Conservation (phyloP, 495 filamentous ascomycete genomes). For the Trichocladium uniseriatum region DNA sequence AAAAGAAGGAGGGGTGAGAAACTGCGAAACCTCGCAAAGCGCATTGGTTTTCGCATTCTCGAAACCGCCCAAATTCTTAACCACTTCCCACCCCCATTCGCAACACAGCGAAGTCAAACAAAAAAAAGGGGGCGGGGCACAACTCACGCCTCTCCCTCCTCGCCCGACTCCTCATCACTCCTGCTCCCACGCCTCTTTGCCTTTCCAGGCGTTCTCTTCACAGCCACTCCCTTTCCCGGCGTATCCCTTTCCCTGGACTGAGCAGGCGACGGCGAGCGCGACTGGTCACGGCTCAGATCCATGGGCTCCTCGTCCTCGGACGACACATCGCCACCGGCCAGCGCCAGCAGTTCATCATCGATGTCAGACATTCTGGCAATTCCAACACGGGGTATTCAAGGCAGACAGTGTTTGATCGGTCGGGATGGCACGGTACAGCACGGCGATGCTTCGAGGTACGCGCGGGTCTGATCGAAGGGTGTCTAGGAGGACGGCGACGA, state of each 20-base stretch:
- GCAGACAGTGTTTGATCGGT: neutral
- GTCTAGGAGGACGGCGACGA: neutral
- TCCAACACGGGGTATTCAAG: neutral
- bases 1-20: neutral
- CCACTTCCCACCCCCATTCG: neutral
- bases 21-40: neutral
- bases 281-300: slow-evolving; percentile 31
- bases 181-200: slow-evolving; percentile 31
- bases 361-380: slow-evolving; percentile 55
- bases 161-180: slow-evolving; percentile 58
- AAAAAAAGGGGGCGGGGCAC: neutral
- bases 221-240: slow-evolving; percentile 28
- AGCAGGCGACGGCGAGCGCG: slow-evolving; percentile 27
- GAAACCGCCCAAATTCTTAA: neutral
- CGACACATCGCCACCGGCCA: slow-evolving; percentile 59
- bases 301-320: slow-evolving; percentile 40
- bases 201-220: slow-evolving; percentile 43
- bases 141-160: slow-evolving; percentile 81
- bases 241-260: slow-evolving; percentile 25
- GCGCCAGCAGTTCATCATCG: slow-evolving; percentile 79
- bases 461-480: neutral
- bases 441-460: neutral
- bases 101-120: slow-evolving; percentile 32
- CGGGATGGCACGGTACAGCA: neutral
- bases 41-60: neutral